Base-by-base conservation (phyloP, 352 stramenopile species). In the Phytophthora ramorum region DNA sequence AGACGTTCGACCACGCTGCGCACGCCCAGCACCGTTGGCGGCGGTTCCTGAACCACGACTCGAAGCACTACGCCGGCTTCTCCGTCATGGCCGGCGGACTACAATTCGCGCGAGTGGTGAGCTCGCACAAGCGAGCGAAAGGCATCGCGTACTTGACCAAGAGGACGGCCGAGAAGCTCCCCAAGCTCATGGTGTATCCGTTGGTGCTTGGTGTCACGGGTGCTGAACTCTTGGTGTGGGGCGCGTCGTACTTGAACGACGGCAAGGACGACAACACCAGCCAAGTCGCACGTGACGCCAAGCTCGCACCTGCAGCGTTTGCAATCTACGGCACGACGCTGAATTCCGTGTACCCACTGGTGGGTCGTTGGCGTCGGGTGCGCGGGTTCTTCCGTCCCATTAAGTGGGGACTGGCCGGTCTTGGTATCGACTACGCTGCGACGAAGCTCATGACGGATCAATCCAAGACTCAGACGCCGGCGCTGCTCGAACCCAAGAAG, bases 11-110 rank as follows among this genome's bases (percentile, higher is more conserved):
- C 41, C 69, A 76, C 30, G 55, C 47, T 7, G 57, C 30, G 1
- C 64, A 76, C 37, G 64, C 58, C 0, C 58, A 73, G 50, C 64
- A 71, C 53, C 69, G 69, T n/a, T 76, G 69, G 69, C 38, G 40
- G 49, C 47, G 57, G 22, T 76, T 76, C 41, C 4, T 73, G 48
- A 53, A 58, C 24, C 58, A 57, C 32, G 69, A 76, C 54, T 76
- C 54, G 20, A 70, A 73, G 44, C 47, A 58, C 52, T 76, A 76
- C 53, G 38, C 58, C 13, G 58, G 69, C 3, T 64, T 76, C 28
- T 73, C 69, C 6, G 50, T 62, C 28, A 70, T 76, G 58, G 64
- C 69, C 6, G 54, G 58, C 2, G 69, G 69, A 0, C 48, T 76
- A 26, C 69, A 71, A 26, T 53, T 76, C 32, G 69, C 58, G 4